Evolutionary conservation across 371 early-diverging fungal species (phyloP).

Genomic region (Funneliformis caledonium): DNA sequence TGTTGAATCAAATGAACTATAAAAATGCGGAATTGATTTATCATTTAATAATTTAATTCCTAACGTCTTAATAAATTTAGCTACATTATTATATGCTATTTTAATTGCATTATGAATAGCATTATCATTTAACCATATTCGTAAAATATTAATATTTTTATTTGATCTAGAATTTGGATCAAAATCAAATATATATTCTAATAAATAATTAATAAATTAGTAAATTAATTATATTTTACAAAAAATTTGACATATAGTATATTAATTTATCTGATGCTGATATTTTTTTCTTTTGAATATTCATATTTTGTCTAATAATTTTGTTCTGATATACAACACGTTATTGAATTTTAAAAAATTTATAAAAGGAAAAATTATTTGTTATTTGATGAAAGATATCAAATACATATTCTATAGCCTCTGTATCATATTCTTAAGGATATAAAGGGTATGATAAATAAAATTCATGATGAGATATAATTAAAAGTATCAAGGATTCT

Average conservation of each 20-base stretch:
- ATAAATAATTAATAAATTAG: no score
- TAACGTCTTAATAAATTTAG: no score
- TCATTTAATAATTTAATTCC: no score
- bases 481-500: no score
- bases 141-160: neutral
- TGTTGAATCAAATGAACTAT: no score
- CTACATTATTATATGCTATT: neutral
- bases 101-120: neutral
- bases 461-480: no score
- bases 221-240: no score
- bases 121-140: neutral
- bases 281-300: neutral
- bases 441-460: neutral
- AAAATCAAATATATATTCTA: neutral
- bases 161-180: neutral
- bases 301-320: neutral
- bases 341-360: slow-evolving; percentile 3
- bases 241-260: neutral
- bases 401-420: neutral
- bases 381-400: neutral
- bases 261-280: neutral
- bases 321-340: neutral
- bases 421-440: neutral
- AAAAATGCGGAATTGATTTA: no score
- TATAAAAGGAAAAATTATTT: neutral